Conservation (phyloP, 176 grass and related monocot genomes). For the Cocos nucifera region DNA sequence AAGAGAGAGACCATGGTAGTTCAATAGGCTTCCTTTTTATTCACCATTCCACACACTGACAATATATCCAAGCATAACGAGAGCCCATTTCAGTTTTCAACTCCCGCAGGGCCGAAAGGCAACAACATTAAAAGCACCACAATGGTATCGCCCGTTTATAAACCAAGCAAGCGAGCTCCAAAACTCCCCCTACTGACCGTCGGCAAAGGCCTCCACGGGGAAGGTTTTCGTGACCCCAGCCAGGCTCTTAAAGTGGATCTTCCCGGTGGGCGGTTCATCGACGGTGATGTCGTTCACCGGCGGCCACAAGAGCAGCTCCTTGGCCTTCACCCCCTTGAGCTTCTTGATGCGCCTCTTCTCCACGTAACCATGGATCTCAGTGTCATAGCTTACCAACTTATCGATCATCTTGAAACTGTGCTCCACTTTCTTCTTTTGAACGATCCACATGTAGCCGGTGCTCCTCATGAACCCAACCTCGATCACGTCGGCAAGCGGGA, state of each 20-base stretch:
- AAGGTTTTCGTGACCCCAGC: slow-evolving; percentile 80
- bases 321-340: slow-evolving; percentile 77
- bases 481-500: slow-evolving; percentile 40
- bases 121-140: too few relatives aligned
- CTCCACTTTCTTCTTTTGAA: slow-evolving; percentile 47
- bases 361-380: slow-evolving; percentile 47
- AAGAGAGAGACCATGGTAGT: too few relatives aligned
- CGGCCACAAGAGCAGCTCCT: slow-evolving; percentile 80
- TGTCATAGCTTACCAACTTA: slow-evolving; percentile 66
- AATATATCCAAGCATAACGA: too few relatives aligned
- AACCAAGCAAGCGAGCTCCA: too few relatives aligned
- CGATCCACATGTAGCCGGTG: slow-evolving; percentile 74
- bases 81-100: too few relatives aligned
- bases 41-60: too few relatives aligned
- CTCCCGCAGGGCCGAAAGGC: too few relatives aligned
- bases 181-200: slow-evolving; percentile 34
- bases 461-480: slow-evolving; percentile 64
- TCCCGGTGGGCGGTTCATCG: slow-evolving; percentile 47
- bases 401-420: slow-evolving; percentile 62
- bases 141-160: too few relatives aligned
- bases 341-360: slow-evolving; percentile 44
- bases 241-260: slow-evolving; percentile 81
- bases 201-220: slow-evolving; percentile 61
- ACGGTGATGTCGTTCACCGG: slow-evolving; percentile 58
- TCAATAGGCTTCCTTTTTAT: too few relatives aligned